Conservation (phyloP, 257 asterid species). For the Eucommia ulmoides region DNA sequence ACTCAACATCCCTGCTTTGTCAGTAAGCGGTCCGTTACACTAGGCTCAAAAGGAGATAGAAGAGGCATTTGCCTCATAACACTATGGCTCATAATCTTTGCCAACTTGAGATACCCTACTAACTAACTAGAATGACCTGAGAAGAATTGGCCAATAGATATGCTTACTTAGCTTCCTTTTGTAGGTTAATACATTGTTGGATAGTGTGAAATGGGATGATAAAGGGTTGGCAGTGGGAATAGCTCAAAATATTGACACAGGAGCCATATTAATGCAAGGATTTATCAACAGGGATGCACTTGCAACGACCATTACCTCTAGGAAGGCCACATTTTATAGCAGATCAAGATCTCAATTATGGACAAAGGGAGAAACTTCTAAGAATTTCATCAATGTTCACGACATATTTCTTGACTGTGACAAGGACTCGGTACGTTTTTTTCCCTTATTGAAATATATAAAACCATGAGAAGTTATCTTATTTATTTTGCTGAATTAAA, state of each 20-base stretch:
- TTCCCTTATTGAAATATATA: no score
- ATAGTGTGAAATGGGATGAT: constrained; percentile 86
- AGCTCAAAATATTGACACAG: constrained; percentile 83
- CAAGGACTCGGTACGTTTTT: constrained; percentile 64
- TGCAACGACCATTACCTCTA: constrained; percentile 47
- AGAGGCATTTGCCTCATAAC: neutral
- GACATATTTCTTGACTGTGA: constrained; percentile 85
- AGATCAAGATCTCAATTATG: constrained; percentile 75
- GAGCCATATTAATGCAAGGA: constrained; percentile 92
- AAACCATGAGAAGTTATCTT: neutral
- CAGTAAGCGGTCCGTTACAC: neutral
- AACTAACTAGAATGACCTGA: neutral
- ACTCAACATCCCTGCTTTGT: neutral
- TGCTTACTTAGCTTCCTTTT: no score
- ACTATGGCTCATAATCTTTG: neutral
- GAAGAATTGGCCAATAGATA: no score
- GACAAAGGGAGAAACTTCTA: constrained; percentile 93
- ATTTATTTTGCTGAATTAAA: neutral
- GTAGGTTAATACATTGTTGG: constrained; percentile 68
- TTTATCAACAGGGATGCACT: constrained; percentile 76
- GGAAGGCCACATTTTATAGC: constrained; percentile 80
- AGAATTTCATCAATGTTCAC: constrained; percentile 65
- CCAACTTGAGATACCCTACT: neutral
- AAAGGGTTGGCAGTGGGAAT: constrained; percentile 90
- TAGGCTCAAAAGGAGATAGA: neutral